Evolutionary conservation across 129 eudicot genomes (phyloP), one percentile per base, ranked within the genome.

Genomic region (Silybum marianum): DNA sequence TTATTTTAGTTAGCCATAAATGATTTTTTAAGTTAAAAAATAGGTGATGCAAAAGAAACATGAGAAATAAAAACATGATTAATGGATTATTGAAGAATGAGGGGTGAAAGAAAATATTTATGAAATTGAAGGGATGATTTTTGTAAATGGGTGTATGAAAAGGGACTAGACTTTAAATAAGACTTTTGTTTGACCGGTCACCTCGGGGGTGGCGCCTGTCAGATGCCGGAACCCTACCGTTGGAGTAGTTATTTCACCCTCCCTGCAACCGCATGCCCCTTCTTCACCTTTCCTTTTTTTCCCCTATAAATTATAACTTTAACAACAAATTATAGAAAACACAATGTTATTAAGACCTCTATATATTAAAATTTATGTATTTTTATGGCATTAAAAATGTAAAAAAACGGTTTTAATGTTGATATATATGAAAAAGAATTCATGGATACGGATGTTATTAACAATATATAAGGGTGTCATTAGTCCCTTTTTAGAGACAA

Each of bases 171-270:
- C 39, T 80, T 34, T 71, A 25, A 80, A 71, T 36, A 38, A 10
- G 60, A 34, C 12, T 14, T 71, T 80, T 34, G 78, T 80, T 80
- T 80, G 83, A 71, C 83, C 58, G 66, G 66, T 58, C 9, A 58
- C 66, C 66, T 58, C 0, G 70, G 69, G 72, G 51, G 38, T 3
- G 18, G 21, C 71, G 32, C 60, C 44, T 82, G 80, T 74, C 80
- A 75, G 80, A 48, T 28, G 71, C 48, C 9, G 26, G 73, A 48
- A 78, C 76, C 71, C 81, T 54, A 70, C 85, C 78, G 85, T 82
- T 76, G 81, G 66, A 82, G 77, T 68, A 69, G 65, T 76, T 34
- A 14, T 25, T 67, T 67, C 38, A 32, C 8, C 22, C 73, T 73
- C 66, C 84, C 71, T 48, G 44, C 85, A 38, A 42, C 73, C 75